Evolutionary conservation across 2,329 filamentous ascomycete species (phyloP).

Genomic region (Verticillium klebahnii): DNA sequence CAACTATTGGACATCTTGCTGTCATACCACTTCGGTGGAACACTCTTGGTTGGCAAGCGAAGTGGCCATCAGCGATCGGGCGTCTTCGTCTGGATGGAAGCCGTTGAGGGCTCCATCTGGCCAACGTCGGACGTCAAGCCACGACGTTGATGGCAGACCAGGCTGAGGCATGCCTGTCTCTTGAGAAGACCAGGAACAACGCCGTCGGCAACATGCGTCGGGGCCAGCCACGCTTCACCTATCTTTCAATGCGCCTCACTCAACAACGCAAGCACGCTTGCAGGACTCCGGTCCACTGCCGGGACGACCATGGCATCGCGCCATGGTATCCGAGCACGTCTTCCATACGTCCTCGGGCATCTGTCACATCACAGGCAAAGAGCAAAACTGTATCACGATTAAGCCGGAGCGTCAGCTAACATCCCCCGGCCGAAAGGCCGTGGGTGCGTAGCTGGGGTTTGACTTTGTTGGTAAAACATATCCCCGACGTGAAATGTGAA

Average conservation of each 20-base stretch:
- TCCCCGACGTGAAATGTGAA: neutral
- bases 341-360: constrained; percentile 76
- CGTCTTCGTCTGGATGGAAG: too few species aligned
- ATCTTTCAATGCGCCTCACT: neutral
- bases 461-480: constrained; percentile 90
- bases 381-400: constrained; percentile 80
- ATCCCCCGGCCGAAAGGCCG: constrained; percentile 71
- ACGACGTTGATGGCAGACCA: neutral
- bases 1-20: too few species aligned
- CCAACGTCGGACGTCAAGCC: too few species aligned
- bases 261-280: neutral
- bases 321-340: constrained; percentile 59
- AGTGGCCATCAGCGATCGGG: too few species aligned
- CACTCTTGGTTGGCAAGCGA: too few species aligned
- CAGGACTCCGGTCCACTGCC: constrained; percentile 29
- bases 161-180: too few species aligned
- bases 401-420: constrained; percentile 97
- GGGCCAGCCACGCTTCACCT: too few species aligned
- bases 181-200: too few species aligned
- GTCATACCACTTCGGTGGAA: too few species aligned
- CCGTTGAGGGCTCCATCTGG: too few species aligned
- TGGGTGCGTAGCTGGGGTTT: constrained; percentile 87
- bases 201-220: too few species aligned
- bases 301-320: constrained; percentile 48
- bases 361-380: constrained; percentile 71